Evolutionary conservation across 2,329 filamentous ascomycete genomes (phyloP).

Genomic region (Aspergillus japonicus): DNA sequence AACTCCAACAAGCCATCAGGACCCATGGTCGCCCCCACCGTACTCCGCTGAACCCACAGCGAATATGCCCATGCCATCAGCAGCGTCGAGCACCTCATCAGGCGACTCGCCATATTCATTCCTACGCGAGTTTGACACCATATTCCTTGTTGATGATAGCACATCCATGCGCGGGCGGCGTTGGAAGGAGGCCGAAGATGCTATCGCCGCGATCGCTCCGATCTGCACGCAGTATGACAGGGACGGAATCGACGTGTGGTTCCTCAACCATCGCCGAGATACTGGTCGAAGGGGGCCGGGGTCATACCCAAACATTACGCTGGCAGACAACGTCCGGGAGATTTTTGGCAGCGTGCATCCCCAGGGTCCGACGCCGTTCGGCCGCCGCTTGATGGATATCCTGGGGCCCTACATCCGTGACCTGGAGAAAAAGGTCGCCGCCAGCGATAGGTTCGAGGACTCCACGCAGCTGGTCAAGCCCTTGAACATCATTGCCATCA

Average conservation of each 20-base stretch:
- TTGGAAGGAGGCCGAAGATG: constrained; percentile 72
- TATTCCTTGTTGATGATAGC: constrained; percentile 92
- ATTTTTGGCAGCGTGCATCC: constrained; percentile 72
- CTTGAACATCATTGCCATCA: constrained; percentile 89
- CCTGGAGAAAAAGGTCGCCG: constrained; percentile 49
- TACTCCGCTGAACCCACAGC: constrained; percentile 12
- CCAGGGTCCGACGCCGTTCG: constrained; percentile 69
- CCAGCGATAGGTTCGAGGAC: constrained; percentile 20
- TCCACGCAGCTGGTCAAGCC: constrained; percentile 59
- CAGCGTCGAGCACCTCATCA: constrained; percentile 26
- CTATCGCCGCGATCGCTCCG: constrained; percentile 71
- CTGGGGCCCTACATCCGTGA: constrained; percentile 67
- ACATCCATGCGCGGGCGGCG: constrained; percentile 74
- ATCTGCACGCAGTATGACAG: constrained; percentile 76
- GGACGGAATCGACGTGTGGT: constrained; percentile 89
- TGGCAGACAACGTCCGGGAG: constrained; percentile 56
- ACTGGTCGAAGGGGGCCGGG: constrained; percentile 45
- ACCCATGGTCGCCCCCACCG: constrained; percentile 22
- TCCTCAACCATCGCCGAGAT: constrained; percentile 66
- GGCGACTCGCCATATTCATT: constrained; percentile 71
- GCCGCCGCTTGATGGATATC: constrained; percentile 67
- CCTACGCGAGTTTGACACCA: constrained; percentile 75
- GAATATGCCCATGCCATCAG: constrained; percentile 22
- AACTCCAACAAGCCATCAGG: neutral
- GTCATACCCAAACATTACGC: constrained; percentile 65